These are phyloP conservation scores for Luzula sylvatica DNA, from an alignment of 176 grass and related monocot genomes.

Conservation along the genomic window DNA sequence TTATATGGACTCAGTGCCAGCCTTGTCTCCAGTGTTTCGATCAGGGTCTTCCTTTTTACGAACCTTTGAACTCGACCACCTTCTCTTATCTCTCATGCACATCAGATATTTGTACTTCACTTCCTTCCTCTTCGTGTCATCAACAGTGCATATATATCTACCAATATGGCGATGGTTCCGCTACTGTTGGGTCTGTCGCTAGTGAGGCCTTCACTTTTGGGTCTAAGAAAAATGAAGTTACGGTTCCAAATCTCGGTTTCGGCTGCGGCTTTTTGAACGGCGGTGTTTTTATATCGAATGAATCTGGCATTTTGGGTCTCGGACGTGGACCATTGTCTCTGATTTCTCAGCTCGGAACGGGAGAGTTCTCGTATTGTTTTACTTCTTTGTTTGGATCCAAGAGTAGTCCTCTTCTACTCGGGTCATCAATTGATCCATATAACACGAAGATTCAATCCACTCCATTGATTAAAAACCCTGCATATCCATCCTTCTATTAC, in stretches of 20 bases:
- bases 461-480: slow-evolving; percentile 11
- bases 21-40: slow-evolving; percentile 28
- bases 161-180: slow-evolving; percentile 10
- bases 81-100: slow-evolving; percentile 17
- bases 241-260: slow-evolving; percentile 18
- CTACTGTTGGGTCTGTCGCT: slow-evolving; percentile 17
- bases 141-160: slow-evolving; percentile 11
- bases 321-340: slow-evolving; percentile 21
- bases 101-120: not conserved
- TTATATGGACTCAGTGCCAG: slow-evolving; percentile 30
- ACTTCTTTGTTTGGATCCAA: slow-evolving; percentile 4
- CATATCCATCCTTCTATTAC: slow-evolving; percentile 7
- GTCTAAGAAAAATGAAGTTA: not conserved
- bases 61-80: slow-evolving; percentile 15
- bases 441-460: slow-evolving; percentile 8
- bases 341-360: slow-evolving; percentile 31
- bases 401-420: slow-evolving; percentile 24
- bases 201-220: slow-evolving; percentile 28
- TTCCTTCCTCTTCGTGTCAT: slow-evolving; percentile 10
- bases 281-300: slow-evolving; percentile 20
- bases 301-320: slow-evolving; percentile 34
- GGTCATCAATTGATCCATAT: slow-evolving; percentile 16
- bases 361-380: slow-evolving; percentile 46
- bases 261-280: slow-evolving; percentile 25
- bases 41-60: slow-evolving; percentile 7